These are phyloP conservation scores for Aspergillus calidoustus DNA, from an alignment of 2,329 filamentous ascomycete species.

Conservation along the genomic window DNA sequence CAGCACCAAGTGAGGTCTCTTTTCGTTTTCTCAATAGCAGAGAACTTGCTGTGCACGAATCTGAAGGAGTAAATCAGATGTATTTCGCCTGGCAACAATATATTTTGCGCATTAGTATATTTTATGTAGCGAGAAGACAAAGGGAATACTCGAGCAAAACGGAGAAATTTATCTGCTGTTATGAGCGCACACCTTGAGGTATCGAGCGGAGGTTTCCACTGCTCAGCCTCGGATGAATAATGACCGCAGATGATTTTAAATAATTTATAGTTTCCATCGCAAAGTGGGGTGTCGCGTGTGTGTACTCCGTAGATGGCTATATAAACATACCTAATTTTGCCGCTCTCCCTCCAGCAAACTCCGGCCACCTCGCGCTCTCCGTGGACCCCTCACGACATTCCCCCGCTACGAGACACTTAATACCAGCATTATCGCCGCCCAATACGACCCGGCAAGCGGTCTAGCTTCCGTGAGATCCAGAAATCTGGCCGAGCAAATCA, in stretches of 20 bases:
- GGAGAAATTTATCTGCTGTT: neutral
- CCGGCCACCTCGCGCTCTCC: constrained; percentile 3
- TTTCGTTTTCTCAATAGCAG: neutral
- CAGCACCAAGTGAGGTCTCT: neutral
- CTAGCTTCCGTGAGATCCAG: constrained; percentile 32
- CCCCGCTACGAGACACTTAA: constrained; percentile 6
- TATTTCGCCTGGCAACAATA: neutral
- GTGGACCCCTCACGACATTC: constrained; percentile 1
- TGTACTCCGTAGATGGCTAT: neutral
- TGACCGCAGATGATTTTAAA: neutral
- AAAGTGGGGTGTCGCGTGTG: constrained; percentile 13
- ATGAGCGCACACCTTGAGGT: neutral
- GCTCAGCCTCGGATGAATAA: neutral
- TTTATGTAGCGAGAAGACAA: neutral
- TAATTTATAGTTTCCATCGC: neutral
- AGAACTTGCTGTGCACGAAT: neutral
- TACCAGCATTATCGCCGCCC: neutral
- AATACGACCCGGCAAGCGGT: constrained; percentile 5
- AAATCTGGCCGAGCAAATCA: constrained; percentile 47
- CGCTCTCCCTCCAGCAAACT: constrained; percentile 10
- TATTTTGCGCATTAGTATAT: too few species aligned
- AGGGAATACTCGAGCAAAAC: neutral
- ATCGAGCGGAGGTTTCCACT: neutral
- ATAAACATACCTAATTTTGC: constrained; percentile 9
- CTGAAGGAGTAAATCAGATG: neutral